Base-by-base conservation (phyloP, 306 rosid species). In the Dryas octopetala region DNA sequence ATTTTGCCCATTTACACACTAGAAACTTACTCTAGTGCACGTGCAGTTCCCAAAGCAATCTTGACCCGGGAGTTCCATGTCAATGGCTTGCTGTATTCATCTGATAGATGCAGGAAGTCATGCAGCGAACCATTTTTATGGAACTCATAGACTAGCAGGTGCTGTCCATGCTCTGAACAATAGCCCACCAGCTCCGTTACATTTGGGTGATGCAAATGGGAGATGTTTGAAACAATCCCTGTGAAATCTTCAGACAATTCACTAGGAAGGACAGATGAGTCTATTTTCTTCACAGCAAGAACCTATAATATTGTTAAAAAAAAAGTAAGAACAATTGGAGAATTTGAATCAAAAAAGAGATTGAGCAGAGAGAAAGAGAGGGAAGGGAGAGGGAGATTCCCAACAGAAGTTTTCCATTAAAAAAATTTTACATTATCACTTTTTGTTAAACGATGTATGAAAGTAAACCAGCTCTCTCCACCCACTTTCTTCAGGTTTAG, bases 41-140 rank as follows among this genome's bases (percentile, higher is more conserved):
- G 97, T 70, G 97, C 99, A 62, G 92, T 90, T 44, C 98, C 99
- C 82, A 96, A 84, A 75, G 99, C 98, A 85, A 96, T 85, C 88
- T 96, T 96, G 80, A 96, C 98, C 60, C 99, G 92, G 47, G 97
- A 71, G 82, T 92, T 96, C 99, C 99, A 96, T 78, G 91, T 90
- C 87, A 96, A 80, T 9, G 99, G 98, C 88, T 89, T 92, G 78
- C 82, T 86, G 74, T 86, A 89, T 38, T 92, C 98, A 72, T 96
- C 99, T 61, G 90, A 77, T 54, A 96, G 85, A 83, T 96, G 99
- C 76, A 96, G 90, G 80, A 88, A 92, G 47, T 96, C 99, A 62
- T 90, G 90, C 71, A 96, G 83, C 9, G 99, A 90, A 46, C 99
- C 98, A 68, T 75, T 90, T 89, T 88, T 89, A 63, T 89, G 99